Evolutionary conservation across 441 rosid genomes (phyloP).

Genomic region (Adansonia gregorii): DNA sequence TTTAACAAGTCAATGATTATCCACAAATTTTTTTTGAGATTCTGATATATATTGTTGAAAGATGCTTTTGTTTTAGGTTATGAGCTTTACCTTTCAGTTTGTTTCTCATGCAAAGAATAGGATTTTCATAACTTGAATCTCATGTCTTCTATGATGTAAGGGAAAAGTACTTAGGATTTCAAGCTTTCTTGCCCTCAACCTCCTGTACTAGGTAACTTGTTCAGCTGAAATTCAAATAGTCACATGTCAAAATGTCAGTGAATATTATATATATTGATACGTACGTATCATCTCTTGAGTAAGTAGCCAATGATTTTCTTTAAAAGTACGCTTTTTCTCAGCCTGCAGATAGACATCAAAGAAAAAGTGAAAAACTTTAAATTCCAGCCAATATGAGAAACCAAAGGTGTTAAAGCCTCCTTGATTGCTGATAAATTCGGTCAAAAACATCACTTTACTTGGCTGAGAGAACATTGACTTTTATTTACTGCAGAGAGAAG

Average conservation of each 20-base stretch:
- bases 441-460: constrained; percentile 43
- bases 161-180: constrained; percentile 41
- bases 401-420: constrained; percentile 24
- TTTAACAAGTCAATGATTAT: constrained; percentile 46
- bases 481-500: constrained; percentile 25
- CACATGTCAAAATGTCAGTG: constrained; percentile 58
- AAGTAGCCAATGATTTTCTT: constrained; percentile 36
- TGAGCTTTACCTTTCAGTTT: constrained; percentile 39
- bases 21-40: constrained; percentile 36
- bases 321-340: constrained; percentile 29
- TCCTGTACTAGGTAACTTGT: constrained; percentile 62
- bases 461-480: constrained; percentile 49
- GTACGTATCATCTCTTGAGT: constrained; percentile 30
- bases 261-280: not conserved
- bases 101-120: constrained; percentile 43
- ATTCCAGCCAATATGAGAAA: constrained; percentile 29
- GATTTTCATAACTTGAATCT: constrained; percentile 40
- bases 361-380: constrained; percentile 15
- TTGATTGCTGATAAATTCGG: constrained; percentile 27
- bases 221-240: constrained; percentile 55
- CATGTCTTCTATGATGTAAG: constrained; percentile 55
- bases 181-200: constrained; percentile 37
- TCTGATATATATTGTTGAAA: constrained; percentile 41
- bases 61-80: constrained; percentile 58
- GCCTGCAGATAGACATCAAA: constrained; percentile 30